phyloP scores from a whole-genome alignment of 805 yeast species.

The Saccharomycopsis synnaedendra region DNA sequence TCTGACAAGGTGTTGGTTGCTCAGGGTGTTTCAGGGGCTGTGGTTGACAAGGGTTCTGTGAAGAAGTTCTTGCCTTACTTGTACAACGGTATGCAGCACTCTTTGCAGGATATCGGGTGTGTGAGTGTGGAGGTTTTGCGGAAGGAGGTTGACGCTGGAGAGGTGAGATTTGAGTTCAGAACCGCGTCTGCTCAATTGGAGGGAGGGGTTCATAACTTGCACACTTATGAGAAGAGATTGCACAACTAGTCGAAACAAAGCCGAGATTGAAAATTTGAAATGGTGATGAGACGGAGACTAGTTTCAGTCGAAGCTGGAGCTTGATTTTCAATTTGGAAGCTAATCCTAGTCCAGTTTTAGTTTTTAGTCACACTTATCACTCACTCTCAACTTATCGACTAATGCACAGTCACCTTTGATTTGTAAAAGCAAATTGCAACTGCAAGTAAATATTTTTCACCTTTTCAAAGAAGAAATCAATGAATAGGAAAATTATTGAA shows the following conservation, averaged over 20 bases:
- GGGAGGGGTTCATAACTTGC: slow-evolving; percentile 95
- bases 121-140: slow-evolving; percentile 53
- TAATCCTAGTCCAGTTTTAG: neutral
- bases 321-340: neutral
- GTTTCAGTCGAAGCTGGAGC: neutral
- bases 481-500: too few species aligned
- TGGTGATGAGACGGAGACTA: neutral
- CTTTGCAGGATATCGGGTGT: slow-evolving; percentile 96
- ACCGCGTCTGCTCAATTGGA: slow-evolving; percentile 98
- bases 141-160: slow-evolving; percentile 49
- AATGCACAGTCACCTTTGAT: too few species aligned
- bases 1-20: slow-evolving; percentile 93
- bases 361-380: neutral
- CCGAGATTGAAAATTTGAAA: neutral
- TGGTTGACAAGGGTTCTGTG: slow-evolving; percentile 92
- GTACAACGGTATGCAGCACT: slow-evolving; percentile 93
- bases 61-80: slow-evolving; percentile 90
- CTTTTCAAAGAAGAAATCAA: too few species aligned
- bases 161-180: slow-evolving; percentile 90
- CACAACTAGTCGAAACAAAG: slow-evolving; percentile 45
- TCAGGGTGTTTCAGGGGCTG: slow-evolving; percentile 97
- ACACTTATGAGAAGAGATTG: slow-evolving; percentile 94
- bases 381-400: too few species aligned
- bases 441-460: too few species aligned
- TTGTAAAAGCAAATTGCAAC: too few species aligned